These are phyloP conservation scores for Aphanomyces astaci DNA, from an alignment of 352 stramenopile genomes.

Conservation along the genomic window DNA sequence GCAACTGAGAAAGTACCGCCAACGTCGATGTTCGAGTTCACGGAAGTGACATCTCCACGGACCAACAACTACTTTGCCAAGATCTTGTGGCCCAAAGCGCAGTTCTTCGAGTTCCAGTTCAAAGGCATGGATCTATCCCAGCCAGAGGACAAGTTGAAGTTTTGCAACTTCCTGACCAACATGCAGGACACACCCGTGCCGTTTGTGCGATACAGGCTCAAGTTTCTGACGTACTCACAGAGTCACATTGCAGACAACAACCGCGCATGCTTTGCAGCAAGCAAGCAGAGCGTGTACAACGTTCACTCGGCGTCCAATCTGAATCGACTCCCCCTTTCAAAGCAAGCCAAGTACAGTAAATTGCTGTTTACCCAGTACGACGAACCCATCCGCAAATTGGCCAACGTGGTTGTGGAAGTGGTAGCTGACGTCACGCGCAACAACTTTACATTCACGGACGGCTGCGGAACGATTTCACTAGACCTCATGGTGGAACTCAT, in stretches of 20 bases:
- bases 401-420: neutral
- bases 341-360: slow-evolving; percentile 1
- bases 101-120: neutral
- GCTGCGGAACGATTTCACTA: neutral
- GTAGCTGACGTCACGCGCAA: neutral
- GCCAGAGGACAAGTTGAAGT: neutral
- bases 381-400: neutral
- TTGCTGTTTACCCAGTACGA: neutral
- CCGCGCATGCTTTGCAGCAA: neutral
- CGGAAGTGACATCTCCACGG: too few species aligned
- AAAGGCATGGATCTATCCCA: neutral
- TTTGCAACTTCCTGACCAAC: neutral
- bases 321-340: neutral
- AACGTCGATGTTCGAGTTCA: too few species aligned
- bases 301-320: neutral
- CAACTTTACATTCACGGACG: neutral
- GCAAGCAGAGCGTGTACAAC: neutral
- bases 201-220: neutral
- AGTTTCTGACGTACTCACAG: neutral
- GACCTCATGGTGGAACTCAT: slow-evolving; percentile 5
- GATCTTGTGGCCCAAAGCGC: neutral
- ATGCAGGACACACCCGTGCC: neutral
- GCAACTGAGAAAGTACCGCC: too few species aligned
- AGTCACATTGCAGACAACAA: neutral
- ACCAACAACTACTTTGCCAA: neutral